Base-by-base conservation (phyloP, 176 grass and related monocot genomes). In the Oryza meyeriana region DNA sequence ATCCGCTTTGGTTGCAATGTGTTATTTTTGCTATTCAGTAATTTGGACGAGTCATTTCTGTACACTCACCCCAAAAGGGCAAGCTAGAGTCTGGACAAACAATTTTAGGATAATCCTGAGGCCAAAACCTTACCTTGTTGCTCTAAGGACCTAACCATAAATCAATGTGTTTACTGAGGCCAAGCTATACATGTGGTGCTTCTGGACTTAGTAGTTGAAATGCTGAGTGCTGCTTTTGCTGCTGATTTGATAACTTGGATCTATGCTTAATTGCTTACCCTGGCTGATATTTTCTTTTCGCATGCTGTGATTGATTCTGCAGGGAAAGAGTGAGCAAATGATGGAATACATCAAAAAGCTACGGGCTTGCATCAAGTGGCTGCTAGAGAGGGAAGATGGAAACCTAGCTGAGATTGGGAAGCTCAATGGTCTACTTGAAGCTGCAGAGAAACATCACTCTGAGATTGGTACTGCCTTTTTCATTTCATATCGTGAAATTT, bases 261-360 rank as follows among this genome's bases (percentile, higher is more conserved):
- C 45, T 48, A 3, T 48, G 45, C 6, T 48, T 48, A 48, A 16
- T 48, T 47, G 48, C 14, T 52, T 55, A 55, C 18, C 6, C 18
- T 55, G 48, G 48, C 18, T 35, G 40, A 79, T 88, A 48, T 31
- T 40, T 16, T 74, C 40, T 30, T 20, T 31, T 17, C 20, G 41
- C 10, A 33, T 40, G 6, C 24, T 25, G 3, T 4, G 17, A 40
- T 79, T 55, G 17, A 2, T 63, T 80, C 48, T 10, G 0, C 79
- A 94, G 92, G 92, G 89, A 0, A 94, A 87, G 44, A 89, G 87
- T 1, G 92, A 94, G 77, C 92, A 94, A 33, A 94, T 94, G 92
- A 80, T 86, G 18, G 92, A 94, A 18, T 94, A 94, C 76, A 94
- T 94, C 35, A 94, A 92, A 77, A 94, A 89, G 64, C 74, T 94